Evolutionary conservation across 192 early-diverging fungal species (phyloP).

Genomic region (Coemansia umbellata): DNA sequence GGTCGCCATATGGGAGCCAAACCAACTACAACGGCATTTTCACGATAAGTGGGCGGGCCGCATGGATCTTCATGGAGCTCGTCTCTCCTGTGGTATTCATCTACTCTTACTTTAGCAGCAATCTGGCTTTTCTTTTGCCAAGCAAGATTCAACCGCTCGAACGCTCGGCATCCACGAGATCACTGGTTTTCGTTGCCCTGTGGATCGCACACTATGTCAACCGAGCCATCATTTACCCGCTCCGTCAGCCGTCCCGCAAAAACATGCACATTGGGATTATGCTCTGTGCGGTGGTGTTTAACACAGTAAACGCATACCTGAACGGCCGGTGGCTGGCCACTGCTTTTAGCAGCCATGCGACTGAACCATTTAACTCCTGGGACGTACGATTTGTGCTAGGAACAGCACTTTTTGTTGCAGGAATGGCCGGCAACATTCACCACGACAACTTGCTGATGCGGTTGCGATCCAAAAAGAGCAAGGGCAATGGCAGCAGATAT

Average conservation of each 20-base stretch:
- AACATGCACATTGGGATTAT: conserved; percentile 45
- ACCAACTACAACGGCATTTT: conserved; percentile 18
- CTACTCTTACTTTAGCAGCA: conserved; percentile 2
- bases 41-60: conserved; percentile 21
- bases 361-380: not conserved
- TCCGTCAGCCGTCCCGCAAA: conserved; percentile 30
- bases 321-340: conserved; percentile 41
- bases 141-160: not conserved
- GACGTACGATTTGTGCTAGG: not conserved
- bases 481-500: conserved; percentile 12
- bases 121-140: not conserved
- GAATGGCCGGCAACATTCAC: conserved; percentile 35
- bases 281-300: conserved; percentile 36
- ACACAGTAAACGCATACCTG: conserved; percentile 44
- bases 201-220: conserved; percentile 43
- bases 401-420: conserved; percentile 14
- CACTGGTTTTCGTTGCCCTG: conserved; percentile 3
- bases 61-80: conserved; percentile 45
- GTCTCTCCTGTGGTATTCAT: conserved; percentile 25
- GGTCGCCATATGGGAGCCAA: conserved; percentile 50
- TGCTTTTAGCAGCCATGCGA: not conserved
- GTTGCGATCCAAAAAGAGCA: conserved; percentile 5
- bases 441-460: conserved; percentile 38
- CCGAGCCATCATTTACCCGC: conserved; percentile 43
- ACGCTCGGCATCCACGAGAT: not conserved